These are phyloP conservation scores for Pythium rhizo-oryzae DNA, from an alignment of 352 stramenopile genomes.

Conservation along the genomic window DNA sequence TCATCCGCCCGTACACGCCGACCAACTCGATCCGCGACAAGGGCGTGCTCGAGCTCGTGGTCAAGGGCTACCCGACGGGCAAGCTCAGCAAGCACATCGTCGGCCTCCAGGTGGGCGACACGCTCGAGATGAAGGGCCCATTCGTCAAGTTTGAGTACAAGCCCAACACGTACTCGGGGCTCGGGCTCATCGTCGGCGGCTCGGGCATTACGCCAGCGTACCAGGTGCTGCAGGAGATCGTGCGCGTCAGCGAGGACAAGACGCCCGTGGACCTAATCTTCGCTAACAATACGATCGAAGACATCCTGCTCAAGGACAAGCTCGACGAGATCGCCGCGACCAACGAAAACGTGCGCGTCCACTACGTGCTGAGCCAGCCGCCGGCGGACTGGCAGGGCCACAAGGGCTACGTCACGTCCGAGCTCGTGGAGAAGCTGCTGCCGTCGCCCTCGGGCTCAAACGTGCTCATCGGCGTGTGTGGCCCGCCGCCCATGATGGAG, in stretches of 20 bases:
- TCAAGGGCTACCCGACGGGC: conserved; percentile 86
- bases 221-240: conserved; percentile 77
- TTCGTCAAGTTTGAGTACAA: conserved; percentile 88
- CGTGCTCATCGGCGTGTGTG: conserved; percentile 77
- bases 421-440: conserved; percentile 73
- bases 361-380: conserved; percentile 57
- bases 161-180: conserved; percentile 78
- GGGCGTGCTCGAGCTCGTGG: conserved; percentile 76
- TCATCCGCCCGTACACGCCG: conserved; percentile 87
- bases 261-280: conserved; percentile 84
- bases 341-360: conserved; percentile 63
- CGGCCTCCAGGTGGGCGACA: conserved; percentile 71
- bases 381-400: conserved; percentile 50
- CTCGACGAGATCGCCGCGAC: conserved; percentile 63
- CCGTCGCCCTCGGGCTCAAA: conserved; percentile 52
- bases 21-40: conserved; percentile 74
- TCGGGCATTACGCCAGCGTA: conserved; percentile 83
- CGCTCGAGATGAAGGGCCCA: conserved; percentile 86
- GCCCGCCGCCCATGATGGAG: conserved; percentile 85
- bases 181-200: conserved; percentile 81
- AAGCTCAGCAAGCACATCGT: conserved; percentile 87
- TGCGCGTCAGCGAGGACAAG: conserved; percentile 74
- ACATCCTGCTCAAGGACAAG: conserved; percentile 86
- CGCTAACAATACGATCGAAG: conserved; percentile 75
- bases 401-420: conserved; percentile 68